Percentiles rank a stretch among this genome's conserved stretches.
Conservation (phyloP, 345 rosid species). For the Salix brachista region DNA sequence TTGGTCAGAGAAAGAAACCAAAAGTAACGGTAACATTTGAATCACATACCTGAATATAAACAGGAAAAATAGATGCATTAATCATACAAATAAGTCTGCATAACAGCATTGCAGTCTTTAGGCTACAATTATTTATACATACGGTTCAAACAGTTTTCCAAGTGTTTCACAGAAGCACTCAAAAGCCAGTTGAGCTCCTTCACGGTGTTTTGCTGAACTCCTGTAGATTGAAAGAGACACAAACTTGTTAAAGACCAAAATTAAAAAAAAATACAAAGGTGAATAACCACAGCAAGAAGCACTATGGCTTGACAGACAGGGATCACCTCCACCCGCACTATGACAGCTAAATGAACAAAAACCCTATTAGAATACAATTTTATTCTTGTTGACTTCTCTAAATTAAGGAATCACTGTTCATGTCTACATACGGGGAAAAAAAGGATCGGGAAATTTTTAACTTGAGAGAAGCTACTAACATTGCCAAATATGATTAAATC, state of each 20-base stretch:
- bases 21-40: conserved; percentile 82
- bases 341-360: too few species aligned
- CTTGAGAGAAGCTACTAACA: too few species aligned
- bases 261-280: not conserved
- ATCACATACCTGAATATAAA: conserved; percentile 72
- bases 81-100: not conserved
- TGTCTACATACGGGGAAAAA: too few species aligned
- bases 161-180: conserved; percentile 95
- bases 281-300: not conserved
- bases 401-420: too few species aligned
- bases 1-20: conserved; percentile 98
- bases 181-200: conserved; percentile 91
- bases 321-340: too few species aligned
- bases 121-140: conserved; percentile 18
- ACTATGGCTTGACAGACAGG: too few species aligned
- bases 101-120: not conserved
- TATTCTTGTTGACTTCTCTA: too few species aligned
- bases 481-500: too few species aligned
- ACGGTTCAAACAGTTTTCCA: conserved; percentile 97
- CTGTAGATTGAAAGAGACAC: conserved; percentile 32
- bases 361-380: too few species aligned
- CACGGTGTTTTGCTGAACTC: conserved; percentile 86
- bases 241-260: not conserved
- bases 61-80: not conserved
- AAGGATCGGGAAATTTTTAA: too few species aligned